phyloP scores from a whole-genome alignment of 495 filamentous ascomycete species.

The Aspergillus heteromorphus region DNA sequence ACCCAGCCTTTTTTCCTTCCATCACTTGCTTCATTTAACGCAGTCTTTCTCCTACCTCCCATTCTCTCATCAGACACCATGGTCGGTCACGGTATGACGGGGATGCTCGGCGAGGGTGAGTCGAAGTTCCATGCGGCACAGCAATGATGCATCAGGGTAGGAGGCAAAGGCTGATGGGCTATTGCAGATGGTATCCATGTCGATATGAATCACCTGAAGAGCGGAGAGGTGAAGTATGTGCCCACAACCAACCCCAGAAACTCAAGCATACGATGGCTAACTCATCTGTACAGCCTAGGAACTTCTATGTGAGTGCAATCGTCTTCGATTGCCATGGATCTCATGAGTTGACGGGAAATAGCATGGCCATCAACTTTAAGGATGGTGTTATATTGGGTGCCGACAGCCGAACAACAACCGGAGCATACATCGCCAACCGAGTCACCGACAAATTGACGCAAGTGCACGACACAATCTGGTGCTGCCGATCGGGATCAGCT shows the following conservation, averaged over 20 bases:
- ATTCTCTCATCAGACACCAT: slow-evolving; percentile 21
- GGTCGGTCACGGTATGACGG: slow-evolving; percentile 52
- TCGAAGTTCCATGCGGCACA: slow-evolving; percentile 19
- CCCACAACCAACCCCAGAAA: neutral
- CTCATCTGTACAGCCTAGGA: slow-evolving; percentile 60
- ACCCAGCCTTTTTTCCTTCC: slow-evolving; percentile 1
- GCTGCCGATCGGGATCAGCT: slow-evolving; percentile 93
- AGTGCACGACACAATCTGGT: slow-evolving; percentile 99
- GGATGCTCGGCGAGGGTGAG: slow-evolving; percentile 68
- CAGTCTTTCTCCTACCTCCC: neutral
- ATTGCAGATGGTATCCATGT: slow-evolving; percentile 91
- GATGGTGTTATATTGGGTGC: slow-evolving; percentile 95
- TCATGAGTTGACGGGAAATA: slow-evolving; percentile 18
- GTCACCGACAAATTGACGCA: slow-evolving; percentile 99
- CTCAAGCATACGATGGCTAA: neutral
- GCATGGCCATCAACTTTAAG: slow-evolving; percentile 86
- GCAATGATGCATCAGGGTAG: neutral
- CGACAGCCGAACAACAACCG: slow-evolving; percentile 97
- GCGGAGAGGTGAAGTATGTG: slow-evolving; percentile 83
- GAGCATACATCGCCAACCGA: slow-evolving; percentile 97
- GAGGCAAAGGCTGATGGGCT: slow-evolving; percentile 21
- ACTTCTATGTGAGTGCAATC: slow-evolving; percentile 81
- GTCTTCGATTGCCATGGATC: neutral
- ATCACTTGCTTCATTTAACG: neutral
- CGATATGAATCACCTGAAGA: slow-evolving; percentile 94